A percentile compares a stretch with the other conserved stretches of the same genome.
Evolutionary conservation across 2,329 filamentous ascomycete genomes (phyloP).

Genomic region (Tolypocladium album): DNA sequence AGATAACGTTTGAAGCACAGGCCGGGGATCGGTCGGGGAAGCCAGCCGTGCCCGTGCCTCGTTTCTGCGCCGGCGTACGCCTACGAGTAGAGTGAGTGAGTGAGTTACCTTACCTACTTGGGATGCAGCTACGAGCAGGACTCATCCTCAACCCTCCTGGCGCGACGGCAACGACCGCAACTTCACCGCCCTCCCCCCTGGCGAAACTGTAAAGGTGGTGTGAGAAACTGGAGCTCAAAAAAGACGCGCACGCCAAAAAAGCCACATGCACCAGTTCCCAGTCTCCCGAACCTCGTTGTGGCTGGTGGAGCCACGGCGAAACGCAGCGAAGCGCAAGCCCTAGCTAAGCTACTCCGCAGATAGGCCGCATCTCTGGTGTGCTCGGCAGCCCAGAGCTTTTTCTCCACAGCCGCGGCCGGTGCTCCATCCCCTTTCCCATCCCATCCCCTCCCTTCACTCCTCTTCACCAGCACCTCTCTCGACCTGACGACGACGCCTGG

Average conservation of each 20-base stretch:
- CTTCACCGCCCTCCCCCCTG: not conserved
- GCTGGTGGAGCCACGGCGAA: not conserved
- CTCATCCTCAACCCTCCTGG: too few relatives aligned
- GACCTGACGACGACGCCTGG: conserved; percentile 7
- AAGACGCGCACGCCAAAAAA: not conserved
- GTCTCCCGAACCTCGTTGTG: not conserved
- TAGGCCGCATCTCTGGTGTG: not conserved
- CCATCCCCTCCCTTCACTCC: not conserved
- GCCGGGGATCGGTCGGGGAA: too few relatives aligned
- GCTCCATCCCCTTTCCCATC: not conserved
- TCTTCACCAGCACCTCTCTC: not conserved
- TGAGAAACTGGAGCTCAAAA: not conserved
- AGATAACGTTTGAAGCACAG: too few relatives aligned
- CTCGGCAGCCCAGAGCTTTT: not conserved
- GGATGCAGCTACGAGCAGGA: too few relatives aligned
- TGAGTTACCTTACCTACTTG: too few relatives aligned
- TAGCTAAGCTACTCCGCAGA: not conserved
- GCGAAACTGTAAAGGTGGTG: not conserved
- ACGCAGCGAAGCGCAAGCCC: not conserved
- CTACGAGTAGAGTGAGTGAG: too few relatives aligned
- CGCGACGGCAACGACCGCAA: too few relatives aligned
- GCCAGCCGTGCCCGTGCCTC: too few relatives aligned
- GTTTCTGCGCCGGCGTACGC: too few relatives aligned
- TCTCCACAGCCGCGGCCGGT: not conserved
- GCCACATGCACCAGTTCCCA: too few relatives aligned